Evolutionary conservation across 139 green algal species (phyloP), one percentile per base, ranked within the genome.

Genomic region (Chara braunii): DNA sequence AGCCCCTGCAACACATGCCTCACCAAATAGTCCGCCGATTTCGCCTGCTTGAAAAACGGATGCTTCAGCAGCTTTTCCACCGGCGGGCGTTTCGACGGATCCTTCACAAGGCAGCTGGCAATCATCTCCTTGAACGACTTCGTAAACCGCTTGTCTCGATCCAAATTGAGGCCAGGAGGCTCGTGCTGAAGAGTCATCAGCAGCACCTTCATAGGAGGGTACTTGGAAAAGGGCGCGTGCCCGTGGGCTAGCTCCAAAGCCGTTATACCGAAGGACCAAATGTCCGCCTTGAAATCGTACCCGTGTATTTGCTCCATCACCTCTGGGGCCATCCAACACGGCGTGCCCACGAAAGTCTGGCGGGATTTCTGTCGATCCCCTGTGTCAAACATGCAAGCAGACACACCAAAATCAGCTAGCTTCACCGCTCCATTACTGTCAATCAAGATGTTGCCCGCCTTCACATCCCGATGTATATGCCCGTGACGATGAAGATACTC

Each of bases 191-290:
- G 81, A 36, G 88, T 95, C 88, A 96, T 95, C 28, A 95, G 68
- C 52, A 94, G 68, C 45, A 93, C 64, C 84, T 99, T 99, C 90
- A 99, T 96, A 30, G 93, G 93, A 9, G 93, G 91, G 63, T 94
- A 93, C 76, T 94, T 94, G n/a, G 94, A 90, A 82, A 99, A 99
- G 32, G 93, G 93, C 12, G 93, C 93, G 78, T 97, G 90, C 5
- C 93, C 93, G 78, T 99, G 90, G 11, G 90, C 91, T 67, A 97
- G 84, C 86, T 99, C 93, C 58, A 99, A 76, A 37, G 95, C 74
- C 5, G 93, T 98, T 82, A 99, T 99, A 32, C 93, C 93, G 72
- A 99, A 90, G 0, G 87, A 95, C 93, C 93, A 99, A 35, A 99
- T 96, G 85, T 99, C 93, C 24, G 93, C 93, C 22, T 74, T 51